Conservation (phyloP, 768 basidiomycete genomes). For the Hygrophoropsis aurantiaca region DNA sequence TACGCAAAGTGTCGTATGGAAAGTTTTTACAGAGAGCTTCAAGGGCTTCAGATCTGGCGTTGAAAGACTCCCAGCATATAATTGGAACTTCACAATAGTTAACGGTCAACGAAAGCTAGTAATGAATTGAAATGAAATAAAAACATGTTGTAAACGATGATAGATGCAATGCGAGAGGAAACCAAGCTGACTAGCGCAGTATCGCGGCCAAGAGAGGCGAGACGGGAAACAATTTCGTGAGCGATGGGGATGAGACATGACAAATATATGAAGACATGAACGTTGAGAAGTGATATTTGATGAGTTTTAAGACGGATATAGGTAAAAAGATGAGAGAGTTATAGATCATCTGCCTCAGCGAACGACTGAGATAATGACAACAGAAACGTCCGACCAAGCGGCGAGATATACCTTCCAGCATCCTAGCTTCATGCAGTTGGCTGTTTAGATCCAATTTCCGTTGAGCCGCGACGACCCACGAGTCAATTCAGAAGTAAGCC, state of each 20-base stretch:
- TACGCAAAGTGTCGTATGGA: conserved; percentile 74
- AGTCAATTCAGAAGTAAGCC: conserved; percentile 55
- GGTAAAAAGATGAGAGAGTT: conserved; percentile 7
- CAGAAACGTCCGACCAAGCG: conserved; percentile 45
- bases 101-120: conserved; percentile 28
- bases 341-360: conserved; percentile 4
- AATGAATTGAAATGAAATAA: conserved; percentile 45
- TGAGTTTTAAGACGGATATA: too few species aligned
- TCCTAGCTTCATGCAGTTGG: conserved; percentile 4
- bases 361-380: conserved; percentile 12
- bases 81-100: too few species aligned
- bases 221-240: background rate
- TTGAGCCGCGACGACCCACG: conserved; percentile 51
- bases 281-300: too few species aligned
- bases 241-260: too few species aligned
- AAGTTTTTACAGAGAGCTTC: conserved; percentile 58
- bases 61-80: too few species aligned
- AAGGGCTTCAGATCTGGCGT: conserved; percentile 38
- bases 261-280: too few species aligned
- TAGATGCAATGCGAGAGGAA: conserved; percentile 9
- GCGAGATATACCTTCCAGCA: conserved; percentile 26
- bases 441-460: conserved; percentile 46
- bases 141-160: conserved; percentile 37
- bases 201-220: background rate
- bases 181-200: background rate